Conservation (phyloP, 2,329 filamentous ascomycete genomes). For the Neonectria hederae region DNA sequence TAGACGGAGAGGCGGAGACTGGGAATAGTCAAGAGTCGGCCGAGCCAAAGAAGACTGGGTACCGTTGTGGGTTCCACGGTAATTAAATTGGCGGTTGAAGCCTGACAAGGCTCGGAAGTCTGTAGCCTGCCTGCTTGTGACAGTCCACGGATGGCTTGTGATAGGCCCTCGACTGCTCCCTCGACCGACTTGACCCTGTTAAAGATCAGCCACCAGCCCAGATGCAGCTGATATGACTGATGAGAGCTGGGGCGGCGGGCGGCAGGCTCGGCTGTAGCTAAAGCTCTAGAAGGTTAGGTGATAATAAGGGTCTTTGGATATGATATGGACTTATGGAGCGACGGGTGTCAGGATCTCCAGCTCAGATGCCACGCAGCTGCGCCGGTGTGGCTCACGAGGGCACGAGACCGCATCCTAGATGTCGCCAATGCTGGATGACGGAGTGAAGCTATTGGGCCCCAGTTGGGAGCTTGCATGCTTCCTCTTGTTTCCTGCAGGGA, state of each 20-base stretch:
- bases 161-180: not conserved
- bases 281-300: not conserved
- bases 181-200: not conserved
- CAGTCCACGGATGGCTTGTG: not conserved
- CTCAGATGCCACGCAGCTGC: slow-evolving; percentile 28
- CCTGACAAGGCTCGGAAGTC: slow-evolving; percentile 12
- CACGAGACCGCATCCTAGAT: slow-evolving; percentile 32
- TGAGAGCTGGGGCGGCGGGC: not conserved
- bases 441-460: slow-evolving; percentile 27
- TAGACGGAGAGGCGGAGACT: slow-evolving; percentile 7
- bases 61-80: slow-evolving; percentile 28
- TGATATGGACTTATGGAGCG: not conserved
- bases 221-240: slow-evolving; percentile 13
- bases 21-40: slow-evolving; percentile 12
- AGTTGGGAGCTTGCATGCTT: slow-evolving; percentile 30
- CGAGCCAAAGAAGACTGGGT: slow-evolving; percentile 22
- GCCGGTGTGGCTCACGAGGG: slow-evolving; percentile 37
- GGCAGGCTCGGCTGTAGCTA: not conserved
- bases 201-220: slow-evolving; percentile 1
- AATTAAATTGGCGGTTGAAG: slow-evolving; percentile 17
- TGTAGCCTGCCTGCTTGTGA: not conserved
- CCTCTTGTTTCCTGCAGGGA: slow-evolving; percentile 22
- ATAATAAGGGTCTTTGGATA: not conserved
- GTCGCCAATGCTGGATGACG: slow-evolving; percentile 5
- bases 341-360: slow-evolving; percentile 21